A percentile compares a stretch with the other conserved stretches of the same genome.
phyloP scores from a whole-genome alignment of 2,329 filamentous ascomycete species.

The Talaromyces albobiverticillius region DNA sequence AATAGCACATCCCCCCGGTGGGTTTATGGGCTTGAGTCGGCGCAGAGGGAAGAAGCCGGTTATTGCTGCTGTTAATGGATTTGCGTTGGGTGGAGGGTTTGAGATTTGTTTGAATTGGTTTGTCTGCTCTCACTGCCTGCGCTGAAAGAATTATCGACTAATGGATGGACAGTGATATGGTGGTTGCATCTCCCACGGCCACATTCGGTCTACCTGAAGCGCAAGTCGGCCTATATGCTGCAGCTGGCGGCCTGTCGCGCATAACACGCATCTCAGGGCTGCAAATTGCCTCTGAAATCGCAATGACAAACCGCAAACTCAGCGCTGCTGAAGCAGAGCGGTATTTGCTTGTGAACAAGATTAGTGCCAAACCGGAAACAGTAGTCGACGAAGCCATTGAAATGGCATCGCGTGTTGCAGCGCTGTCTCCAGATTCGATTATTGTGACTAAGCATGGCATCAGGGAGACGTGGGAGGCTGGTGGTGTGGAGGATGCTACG shows the following conservation, averaged over 20 bases:
- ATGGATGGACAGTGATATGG: constrained; percentile 57
- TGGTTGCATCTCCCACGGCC: constrained; percentile 58
- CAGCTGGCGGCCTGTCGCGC: constrained; percentile 68
- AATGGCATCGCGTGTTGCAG: constrained; percentile 61
- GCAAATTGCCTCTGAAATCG: constrained; percentile 70
- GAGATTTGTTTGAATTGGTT: constrained; percentile 89
- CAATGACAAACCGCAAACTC: constrained; percentile 61
- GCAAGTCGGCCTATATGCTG: constrained; percentile 65
- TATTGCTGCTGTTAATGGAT: constrained; percentile 73
- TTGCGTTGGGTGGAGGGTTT: constrained; percentile 72
- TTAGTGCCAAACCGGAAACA: constrained; percentile 44
- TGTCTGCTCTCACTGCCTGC: constrained; percentile 16
- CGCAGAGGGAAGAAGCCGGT: constrained; percentile 67
- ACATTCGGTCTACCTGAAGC: constrained; percentile 70
- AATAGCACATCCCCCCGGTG: constrained; percentile 42
- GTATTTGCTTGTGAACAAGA: constrained; percentile 70
- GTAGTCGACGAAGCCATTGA: constrained; percentile 50
- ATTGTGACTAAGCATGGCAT: constrained; percentile 71
- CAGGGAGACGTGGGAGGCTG: constrained; percentile 68
- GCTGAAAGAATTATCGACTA: neutral
- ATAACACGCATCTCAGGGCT: constrained; percentile 65
- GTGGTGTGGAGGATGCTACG: constrained; percentile 63
- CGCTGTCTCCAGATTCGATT: constrained; percentile 71
- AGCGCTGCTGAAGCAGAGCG: constrained; percentile 57
- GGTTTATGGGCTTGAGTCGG: constrained; percentile 56